Percentiles rank a stretch among this genome's conserved stretches.
Conservation (phyloP, 192 early-diverging fungal species). For the Coemansia sp. region DNA sequence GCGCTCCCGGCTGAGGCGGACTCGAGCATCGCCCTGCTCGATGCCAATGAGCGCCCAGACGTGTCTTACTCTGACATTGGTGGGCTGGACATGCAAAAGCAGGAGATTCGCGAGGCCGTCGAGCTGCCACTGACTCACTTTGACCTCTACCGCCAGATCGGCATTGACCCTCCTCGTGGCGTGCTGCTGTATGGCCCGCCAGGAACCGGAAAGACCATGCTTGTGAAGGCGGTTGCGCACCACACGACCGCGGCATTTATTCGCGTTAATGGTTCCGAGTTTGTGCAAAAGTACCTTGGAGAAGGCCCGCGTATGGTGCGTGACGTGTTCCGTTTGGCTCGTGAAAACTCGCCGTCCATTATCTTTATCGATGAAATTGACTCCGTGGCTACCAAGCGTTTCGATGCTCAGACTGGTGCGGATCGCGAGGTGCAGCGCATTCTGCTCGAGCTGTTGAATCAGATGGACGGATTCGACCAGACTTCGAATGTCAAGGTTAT, state of each 20-base stretch:
- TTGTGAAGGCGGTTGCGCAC: conserved; percentile 97
- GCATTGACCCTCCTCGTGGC: conserved; percentile 96
- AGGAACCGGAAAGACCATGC: conserved; percentile 91
- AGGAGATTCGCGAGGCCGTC: conserved; percentile 97
- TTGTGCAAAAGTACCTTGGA: conserved; percentile 99
- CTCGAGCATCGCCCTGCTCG: conserved; percentile 85
- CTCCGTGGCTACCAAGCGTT: conserved; percentile 95
- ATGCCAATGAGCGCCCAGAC: conserved; percentile 84
- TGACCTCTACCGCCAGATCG: conserved; percentile 97
- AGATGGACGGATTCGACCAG: conserved; percentile 97
- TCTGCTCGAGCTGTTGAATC: conserved; percentile 95
- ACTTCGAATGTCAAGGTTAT: conserved; percentile 97
- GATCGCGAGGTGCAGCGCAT: conserved; percentile 97
- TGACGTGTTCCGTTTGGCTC: conserved; percentile 94
- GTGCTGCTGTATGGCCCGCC: conserved; percentile 94
- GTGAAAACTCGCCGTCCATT: conserved; percentile 95
- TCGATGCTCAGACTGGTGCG: conserved; percentile 90
- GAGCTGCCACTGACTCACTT: conserved; percentile 96
- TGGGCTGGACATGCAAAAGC: conserved; percentile 93
- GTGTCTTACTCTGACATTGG: conserved; percentile 98
- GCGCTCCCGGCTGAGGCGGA: conserved; percentile 95
- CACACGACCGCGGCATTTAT: conserved; percentile 97
- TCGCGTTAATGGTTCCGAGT: conserved; percentile 97
- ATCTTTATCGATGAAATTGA: conserved; percentile 99
- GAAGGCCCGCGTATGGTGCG: conserved; percentile 98